These are phyloP conservation scores for Acacia acuminata DNA, from an alignment of 306 rosid genomes.

Conservation along the genomic window DNA sequence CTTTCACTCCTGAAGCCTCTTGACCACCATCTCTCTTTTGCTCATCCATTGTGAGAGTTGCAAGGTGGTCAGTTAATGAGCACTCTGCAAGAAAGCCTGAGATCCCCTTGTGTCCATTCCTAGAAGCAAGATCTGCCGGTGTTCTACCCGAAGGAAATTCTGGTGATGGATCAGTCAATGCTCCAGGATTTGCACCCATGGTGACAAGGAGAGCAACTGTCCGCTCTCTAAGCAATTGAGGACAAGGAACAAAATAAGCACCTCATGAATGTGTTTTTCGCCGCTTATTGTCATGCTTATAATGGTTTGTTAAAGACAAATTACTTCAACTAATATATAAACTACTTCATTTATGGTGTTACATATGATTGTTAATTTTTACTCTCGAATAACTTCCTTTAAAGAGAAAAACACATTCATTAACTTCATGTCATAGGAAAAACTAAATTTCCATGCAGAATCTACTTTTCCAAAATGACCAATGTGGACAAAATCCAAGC, in stretches of 20 bases:
- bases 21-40: constrained; percentile 42
- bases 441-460: constrained; percentile 16
- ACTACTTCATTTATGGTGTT: too few species aligned
- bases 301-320: too few species aligned
- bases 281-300: too few species aligned
- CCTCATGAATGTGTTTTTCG: too few species aligned
- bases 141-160: constrained; percentile 55
- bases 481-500: neutral
- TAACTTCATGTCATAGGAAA: constrained; percentile 18
- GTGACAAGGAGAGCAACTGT: constrained; percentile 69
- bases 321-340: too few species aligned
- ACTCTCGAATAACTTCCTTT: constrained; percentile 1
- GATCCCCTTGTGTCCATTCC: constrained; percentile 79
- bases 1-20: constrained; percentile 45
- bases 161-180: constrained; percentile 76
- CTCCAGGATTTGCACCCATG: constrained; percentile 69
- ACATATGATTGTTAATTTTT: too few species aligned
- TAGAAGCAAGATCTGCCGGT: constrained; percentile 84
- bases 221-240: constrained; percentile 60
- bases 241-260: constrained; percentile 31
- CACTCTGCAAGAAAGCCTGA: constrained; percentile 85
- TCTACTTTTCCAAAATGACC: neutral
- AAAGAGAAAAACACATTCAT: constrained; percentile 13
- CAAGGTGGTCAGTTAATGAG: constrained; percentile 56
- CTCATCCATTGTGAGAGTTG: constrained; percentile 59